Evolutionary conservation across 2,329 filamentous ascomycete genomes (phyloP).

Genomic region (Berkeleyomyces rouxiae): DNA sequence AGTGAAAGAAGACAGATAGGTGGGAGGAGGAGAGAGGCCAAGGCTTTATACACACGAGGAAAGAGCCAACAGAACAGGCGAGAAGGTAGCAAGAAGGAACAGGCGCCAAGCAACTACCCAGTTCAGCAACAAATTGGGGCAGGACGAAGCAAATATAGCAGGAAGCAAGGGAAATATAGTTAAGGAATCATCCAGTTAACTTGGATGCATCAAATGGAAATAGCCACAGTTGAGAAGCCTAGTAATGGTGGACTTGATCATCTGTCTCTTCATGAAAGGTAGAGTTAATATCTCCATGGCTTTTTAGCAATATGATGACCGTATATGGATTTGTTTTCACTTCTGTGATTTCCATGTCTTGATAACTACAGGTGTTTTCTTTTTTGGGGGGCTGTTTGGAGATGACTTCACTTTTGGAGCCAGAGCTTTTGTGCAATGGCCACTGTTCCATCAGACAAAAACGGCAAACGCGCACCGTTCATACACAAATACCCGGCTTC

Average conservation of each 20-base stretch:
- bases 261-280: no score
- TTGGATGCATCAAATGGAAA: not conserved
- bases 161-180: not conserved
- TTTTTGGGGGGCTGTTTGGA: not conserved
- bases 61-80: not conserved
- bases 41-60: not conserved
- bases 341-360: not conserved
- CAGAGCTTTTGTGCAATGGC: not conserved
- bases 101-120: not conserved
- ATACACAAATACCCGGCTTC: not conserved
- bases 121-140: not conserved
- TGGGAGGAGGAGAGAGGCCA: not conserved
- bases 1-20: not conserved
- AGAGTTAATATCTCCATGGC: no score
- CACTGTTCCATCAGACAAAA: not conserved
- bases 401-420: not conserved
- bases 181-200: not conserved
- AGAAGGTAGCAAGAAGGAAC: not conserved
- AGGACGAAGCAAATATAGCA: slow-evolving; percentile 2
- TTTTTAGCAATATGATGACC: no score
- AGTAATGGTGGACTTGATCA: no score
- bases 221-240: not conserved
- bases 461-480: not conserved
- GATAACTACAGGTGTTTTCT: not conserved
- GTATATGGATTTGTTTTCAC: not conserved